Conservation (phyloP, 176 grass and related monocot species). For the Poa annua region DNA sequence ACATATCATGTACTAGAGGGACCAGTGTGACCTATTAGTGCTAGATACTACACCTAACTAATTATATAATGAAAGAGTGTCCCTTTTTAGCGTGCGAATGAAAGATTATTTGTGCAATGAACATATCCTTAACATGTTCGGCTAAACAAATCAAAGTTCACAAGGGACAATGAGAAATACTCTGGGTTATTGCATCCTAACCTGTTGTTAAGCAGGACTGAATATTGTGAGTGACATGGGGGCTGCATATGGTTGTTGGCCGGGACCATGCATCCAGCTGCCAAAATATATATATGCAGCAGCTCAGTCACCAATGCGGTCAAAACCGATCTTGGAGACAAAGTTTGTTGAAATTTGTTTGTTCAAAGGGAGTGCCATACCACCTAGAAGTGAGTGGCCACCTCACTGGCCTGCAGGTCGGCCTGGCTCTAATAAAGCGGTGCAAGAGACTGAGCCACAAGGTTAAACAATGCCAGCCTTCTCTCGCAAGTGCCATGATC, state of each 20-base stretch:
- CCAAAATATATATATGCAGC: slow-evolving; percentile 3
- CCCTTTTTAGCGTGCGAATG: neutral
- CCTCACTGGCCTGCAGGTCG: slow-evolving; percentile 25
- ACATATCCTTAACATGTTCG: slow-evolving; percentile 15
- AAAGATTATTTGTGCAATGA: neutral
- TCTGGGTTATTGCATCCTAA: neutral
- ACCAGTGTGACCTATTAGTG: neutral
- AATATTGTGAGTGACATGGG: neutral
- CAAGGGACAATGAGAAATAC: neutral
- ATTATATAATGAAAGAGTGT: neutral
- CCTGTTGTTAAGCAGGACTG: neutral
- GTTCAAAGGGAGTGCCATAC: slow-evolving; percentile 35
- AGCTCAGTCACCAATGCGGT: slow-evolving; percentile 34
- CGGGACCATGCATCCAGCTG: slow-evolving; percentile 5
- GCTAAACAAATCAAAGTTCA: slow-evolving; percentile 12
- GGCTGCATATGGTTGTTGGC: slow-evolving; percentile 17
- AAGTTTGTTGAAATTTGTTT: slow-evolving; percentile 46
- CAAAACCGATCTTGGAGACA: slow-evolving; percentile 38
- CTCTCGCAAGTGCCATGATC: slow-evolving; percentile 11
- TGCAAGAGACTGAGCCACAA: slow-evolving; percentile 4
- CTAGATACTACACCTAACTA: neutral
- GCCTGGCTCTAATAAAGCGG: slow-evolving; percentile 31
- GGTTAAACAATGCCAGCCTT: slow-evolving; percentile 36
- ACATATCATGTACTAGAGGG: neutral
- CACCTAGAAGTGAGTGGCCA: slow-evolving; percentile 37